A percentile compares a stretch with the other conserved stretches of the same genome.
Conservation (phyloP, 108 stramenopile species). For the Skeletonema potamos region DNA sequence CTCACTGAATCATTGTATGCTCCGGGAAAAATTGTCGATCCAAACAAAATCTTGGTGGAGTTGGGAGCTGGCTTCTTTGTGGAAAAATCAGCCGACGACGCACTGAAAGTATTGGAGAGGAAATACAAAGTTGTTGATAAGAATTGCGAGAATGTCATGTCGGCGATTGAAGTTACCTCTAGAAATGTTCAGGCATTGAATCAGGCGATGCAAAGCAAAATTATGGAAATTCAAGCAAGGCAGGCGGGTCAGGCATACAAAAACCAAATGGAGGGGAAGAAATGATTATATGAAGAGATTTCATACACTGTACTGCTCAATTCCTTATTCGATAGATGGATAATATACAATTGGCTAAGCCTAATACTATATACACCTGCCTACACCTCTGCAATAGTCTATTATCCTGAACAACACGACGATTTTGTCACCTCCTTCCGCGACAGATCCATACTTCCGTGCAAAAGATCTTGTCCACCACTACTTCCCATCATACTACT, state of each 20-base stretch:
- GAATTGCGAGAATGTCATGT: constrained; percentile 80
- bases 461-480: neutral
- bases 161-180: constrained; percentile 58
- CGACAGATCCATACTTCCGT: neutral
- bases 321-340: neutral
- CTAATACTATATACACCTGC: no score
- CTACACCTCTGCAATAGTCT: neutral
- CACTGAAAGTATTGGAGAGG: constrained; percentile 67
- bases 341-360: no score
- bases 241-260: constrained; percentile 54
- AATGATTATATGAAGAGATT: neutral
- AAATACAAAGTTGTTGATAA: constrained; percentile 76
- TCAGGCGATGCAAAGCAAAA: constrained; percentile 87
- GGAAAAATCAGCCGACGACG: constrained; percentile 70
- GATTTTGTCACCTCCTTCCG: neutral
- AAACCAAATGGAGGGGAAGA: neutral
- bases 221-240: constrained; percentile 83
- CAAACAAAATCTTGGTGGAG: constrained; percentile 75
- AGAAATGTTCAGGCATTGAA: constrained; percentile 71
- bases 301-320: neutral
- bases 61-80: constrained; percentile 88
- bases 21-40: constrained; percentile 80
- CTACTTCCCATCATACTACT: constrained; percentile 4
- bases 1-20: constrained; percentile 86
- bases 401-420: neutral